Conservation (phyloP, 1,284 basidiomycete genomes). For the Tilletia setariae region DNA sequence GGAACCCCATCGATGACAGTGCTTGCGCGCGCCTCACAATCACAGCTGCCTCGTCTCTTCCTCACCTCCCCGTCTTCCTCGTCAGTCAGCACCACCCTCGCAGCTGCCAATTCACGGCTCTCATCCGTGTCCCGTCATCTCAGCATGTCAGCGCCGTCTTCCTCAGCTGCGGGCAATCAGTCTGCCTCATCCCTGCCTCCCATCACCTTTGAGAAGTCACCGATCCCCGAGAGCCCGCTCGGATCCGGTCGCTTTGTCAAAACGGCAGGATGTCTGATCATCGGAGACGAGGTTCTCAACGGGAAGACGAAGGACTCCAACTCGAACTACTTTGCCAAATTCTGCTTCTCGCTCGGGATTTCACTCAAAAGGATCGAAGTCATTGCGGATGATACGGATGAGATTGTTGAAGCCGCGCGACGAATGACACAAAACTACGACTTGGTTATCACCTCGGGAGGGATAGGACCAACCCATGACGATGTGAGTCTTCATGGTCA, state of each 20-base stretch:
- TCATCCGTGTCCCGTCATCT: slow-evolving; percentile 14
- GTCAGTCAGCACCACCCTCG: neutral
- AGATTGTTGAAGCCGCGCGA: slow-evolving; percentile 80
- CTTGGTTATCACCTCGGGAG: slow-evolving; percentile 38
- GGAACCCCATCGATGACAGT: neutral
- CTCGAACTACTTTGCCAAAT: slow-evolving; percentile 60
- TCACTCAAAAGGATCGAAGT: slow-evolving; percentile 69
- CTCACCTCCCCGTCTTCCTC: neutral
- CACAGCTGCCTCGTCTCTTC: neutral
- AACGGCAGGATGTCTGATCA: slow-evolving; percentile 47
- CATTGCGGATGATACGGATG: slow-evolving; percentile 80
- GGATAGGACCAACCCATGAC: slow-evolving; percentile 49
- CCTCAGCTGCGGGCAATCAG: neutral
- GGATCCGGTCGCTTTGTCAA: slow-evolving; percentile 33
- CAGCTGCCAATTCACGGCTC: neutral
- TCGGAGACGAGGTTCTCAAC: slow-evolving; percentile 65
- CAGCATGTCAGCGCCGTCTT: neutral
- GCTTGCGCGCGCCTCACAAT: neutral
- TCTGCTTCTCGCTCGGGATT: slow-evolving; percentile 50
- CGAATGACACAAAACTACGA: slow-evolving; percentile 67
- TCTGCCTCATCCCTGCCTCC: neutral
- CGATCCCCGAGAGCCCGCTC: slow-evolving; percentile 35
- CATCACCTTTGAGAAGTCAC: slow-evolving; percentile 29
- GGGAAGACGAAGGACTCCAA: slow-evolving; percentile 83
- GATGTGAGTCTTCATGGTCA: slow-evolving; percentile 22